A percentile compares a stretch with the other conserved stretches of the same genome.
phyloP scores from a whole-genome alignment of 371 early-diverging fungal genomes.

The Mucor indicus region DNA sequence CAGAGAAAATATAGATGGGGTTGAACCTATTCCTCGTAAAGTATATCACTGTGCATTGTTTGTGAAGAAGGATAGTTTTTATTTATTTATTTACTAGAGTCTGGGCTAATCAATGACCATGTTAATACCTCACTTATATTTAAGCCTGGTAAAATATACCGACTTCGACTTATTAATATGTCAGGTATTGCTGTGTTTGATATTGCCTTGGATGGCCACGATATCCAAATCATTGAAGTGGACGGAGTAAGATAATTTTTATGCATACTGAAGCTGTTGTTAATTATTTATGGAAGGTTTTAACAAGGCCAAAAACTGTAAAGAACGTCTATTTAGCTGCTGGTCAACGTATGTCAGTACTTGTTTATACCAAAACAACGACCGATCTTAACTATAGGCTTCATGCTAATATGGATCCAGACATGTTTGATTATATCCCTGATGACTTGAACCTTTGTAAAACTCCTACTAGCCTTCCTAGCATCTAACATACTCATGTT shows the following conservation, averaged over 20 bases:
- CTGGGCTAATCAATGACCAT: slow-evolving; percentile 51
- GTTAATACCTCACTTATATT: slow-evolving; percentile 16
- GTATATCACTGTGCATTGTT: too few relatives aligned
- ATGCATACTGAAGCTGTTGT: neutral
- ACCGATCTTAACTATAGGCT: slow-evolving; percentile 63
- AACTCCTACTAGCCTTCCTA: neutral
- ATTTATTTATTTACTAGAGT: too few relatives aligned
- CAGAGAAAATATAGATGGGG: slow-evolving; percentile 51
- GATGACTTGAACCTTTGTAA: slow-evolving; percentile 45
- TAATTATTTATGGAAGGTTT: slow-evolving; percentile 13
- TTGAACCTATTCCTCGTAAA: slow-evolving; percentile 57
- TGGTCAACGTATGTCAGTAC: slow-evolving; percentile 68
- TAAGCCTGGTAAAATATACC: slow-evolving; percentile 26
- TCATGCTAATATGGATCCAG: slow-evolving; percentile 70
- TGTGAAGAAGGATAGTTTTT: too few relatives aligned
- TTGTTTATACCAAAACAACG: slow-evolving; percentile 61
- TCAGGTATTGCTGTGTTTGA: slow-evolving; percentile 62
- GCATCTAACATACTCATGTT: too few relatives aligned
- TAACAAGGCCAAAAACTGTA: slow-evolving; percentile 50
- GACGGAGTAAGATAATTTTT: slow-evolving; percentile 58
- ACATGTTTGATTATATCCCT: slow-evolving; percentile 71
- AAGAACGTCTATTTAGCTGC: slow-evolving; percentile 54
- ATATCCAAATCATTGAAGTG: slow-evolving; percentile 72
- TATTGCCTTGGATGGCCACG: slow-evolving; percentile 70
- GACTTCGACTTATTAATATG: slow-evolving; percentile 57